These are phyloP conservation scores for Leishmania lainsoni DNA, from an alignment of 208 protist species.

Conservation along the genomic window DNA sequence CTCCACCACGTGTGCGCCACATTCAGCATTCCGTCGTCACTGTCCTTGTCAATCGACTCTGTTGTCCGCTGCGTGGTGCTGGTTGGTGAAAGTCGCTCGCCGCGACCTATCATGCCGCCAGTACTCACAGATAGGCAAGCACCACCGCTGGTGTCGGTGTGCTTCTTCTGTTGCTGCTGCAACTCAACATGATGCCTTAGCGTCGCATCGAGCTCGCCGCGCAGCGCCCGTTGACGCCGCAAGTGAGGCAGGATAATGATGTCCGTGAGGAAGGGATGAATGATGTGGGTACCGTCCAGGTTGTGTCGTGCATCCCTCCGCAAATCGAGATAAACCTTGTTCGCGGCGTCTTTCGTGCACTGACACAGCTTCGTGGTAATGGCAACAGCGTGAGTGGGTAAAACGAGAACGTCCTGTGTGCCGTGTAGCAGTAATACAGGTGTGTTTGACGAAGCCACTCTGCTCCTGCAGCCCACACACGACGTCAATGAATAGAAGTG, in stretches of 20 bases:
- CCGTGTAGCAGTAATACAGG: conserved; percentile 50
- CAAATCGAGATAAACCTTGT: conserved; percentile 39
- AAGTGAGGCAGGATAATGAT: conserved; percentile 45
- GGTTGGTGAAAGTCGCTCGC: no score
- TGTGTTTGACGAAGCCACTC: conserved; percentile 36
- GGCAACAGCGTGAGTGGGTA: conserved; percentile 36
- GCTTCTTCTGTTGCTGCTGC: no score
- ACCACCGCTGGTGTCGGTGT: no score
- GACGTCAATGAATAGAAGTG: conserved; percentile 42
- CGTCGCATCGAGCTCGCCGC: no score
- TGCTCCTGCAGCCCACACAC: conserved; percentile 39
- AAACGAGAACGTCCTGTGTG: conserved; percentile 33
- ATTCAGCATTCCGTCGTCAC: background rate
- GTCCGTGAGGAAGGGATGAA: conserved; percentile 53
- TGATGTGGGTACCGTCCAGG: conserved; percentile 33
- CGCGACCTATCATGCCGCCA: conserved; percentile 6
- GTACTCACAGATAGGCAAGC: no score
- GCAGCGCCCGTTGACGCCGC: conserved; percentile 20
- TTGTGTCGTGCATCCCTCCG: conserved; percentile 40
- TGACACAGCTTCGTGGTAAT: conserved; percentile 41
- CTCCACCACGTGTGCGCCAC: background rate
- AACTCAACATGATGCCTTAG: no score
- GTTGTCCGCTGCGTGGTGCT: background rate
- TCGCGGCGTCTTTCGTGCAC: conserved; percentile 21
- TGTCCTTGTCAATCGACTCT: background rate